Conservation (phyloP, 768 basidiomycete genomes). For the Lactarius trivialis region DNA sequence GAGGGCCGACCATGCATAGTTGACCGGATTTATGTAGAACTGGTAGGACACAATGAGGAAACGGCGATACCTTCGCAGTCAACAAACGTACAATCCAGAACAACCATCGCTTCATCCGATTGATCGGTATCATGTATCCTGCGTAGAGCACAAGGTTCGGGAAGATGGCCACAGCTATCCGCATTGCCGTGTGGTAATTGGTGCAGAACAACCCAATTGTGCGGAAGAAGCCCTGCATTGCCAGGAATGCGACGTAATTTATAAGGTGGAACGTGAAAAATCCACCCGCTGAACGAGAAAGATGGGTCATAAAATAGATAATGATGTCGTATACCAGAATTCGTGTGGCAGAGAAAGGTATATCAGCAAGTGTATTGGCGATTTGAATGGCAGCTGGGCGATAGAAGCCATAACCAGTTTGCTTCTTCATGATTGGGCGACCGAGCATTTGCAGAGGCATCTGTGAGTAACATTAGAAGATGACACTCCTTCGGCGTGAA, state of each 20-base stretch:
- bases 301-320: slow-evolving; percentile 61
- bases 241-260: slow-evolving; percentile 55
- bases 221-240: slow-evolving; percentile 85
- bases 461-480: slow-evolving; percentile 37
- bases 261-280: slow-evolving; percentile 63
- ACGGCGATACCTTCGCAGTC: slow-evolving; percentile 19
- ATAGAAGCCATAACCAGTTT: slow-evolving; percentile 60
- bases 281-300: slow-evolving; percentile 37
- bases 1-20: slow-evolving; percentile 55
- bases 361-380: slow-evolving; percentile 61
- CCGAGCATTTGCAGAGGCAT: slow-evolving; percentile 78
- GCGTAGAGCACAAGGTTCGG: slow-evolving; percentile 71
- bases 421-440: slow-evolving; percentile 68
- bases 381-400: slow-evolving; percentile 58
- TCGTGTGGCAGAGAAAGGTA: slow-evolving; percentile 61
- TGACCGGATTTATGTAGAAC: slow-evolving; percentile 71
- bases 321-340: slow-evolving; percentile 58
- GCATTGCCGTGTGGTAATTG: slow-evolving; percentile 49
- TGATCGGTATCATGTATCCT: slow-evolving; percentile 63
- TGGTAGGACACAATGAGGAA: slow-evolving; percentile 30
- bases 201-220: slow-evolving; percentile 54
- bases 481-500: neutral
- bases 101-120: slow-evolving; percentile 73
- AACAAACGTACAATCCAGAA: slow-evolving; percentile 69
- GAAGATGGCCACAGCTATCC: slow-evolving; percentile 39